Evolutionary conservation across 768 basidiomycete genomes (phyloP), one percentile per base, ranked within the genome.

Genomic region (Boletus subparvulus): DNA sequence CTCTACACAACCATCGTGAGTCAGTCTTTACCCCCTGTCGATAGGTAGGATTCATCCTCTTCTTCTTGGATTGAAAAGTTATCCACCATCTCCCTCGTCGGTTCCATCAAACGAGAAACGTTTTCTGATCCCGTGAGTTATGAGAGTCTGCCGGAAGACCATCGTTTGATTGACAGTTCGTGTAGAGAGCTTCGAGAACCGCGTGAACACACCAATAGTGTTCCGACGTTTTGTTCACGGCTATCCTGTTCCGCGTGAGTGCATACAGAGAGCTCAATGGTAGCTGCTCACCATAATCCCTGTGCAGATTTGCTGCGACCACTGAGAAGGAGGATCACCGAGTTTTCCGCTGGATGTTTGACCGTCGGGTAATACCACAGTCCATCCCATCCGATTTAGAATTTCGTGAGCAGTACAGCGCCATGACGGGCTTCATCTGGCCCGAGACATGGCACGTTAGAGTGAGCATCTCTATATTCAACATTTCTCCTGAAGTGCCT

Each of bases 301-400:
- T 19, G 6, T 36, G 39, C 16, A 59, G 54, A 26, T 59, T 59
- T 50, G 57, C 53, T 13, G 57, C 57, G 14, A 59, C 53, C 0
- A 16, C 21, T 1, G 48, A 55, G 43, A 24, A 46, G 9, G 17
- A 44, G 7, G 52, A 58, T 12, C 3, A 41, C 19, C 16, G 54
- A 10, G 19, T 59, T 21, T 59, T 55, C 48, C 48, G 44, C 3
- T 59, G 57, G 57, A 59, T 59, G 57, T 59, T 59, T 3, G 57
- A 59, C 41, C 57, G 57, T 21, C 48, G 32, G 11, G 53, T 59
- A 10, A 37, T 47, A 16, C 58, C 58, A 9, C 58, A 51, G 35
- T 47, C 41, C 2, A 26, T 58, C 9, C 30, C 54, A 37, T 47
- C 40, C 3, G 54, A 56, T 51, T n/a, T n/a, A 6, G 33, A 42